These are phyloP conservation scores for Ajuga reptans DNA, from an alignment of 305 asterid species.

Conservation along the genomic window DNA sequence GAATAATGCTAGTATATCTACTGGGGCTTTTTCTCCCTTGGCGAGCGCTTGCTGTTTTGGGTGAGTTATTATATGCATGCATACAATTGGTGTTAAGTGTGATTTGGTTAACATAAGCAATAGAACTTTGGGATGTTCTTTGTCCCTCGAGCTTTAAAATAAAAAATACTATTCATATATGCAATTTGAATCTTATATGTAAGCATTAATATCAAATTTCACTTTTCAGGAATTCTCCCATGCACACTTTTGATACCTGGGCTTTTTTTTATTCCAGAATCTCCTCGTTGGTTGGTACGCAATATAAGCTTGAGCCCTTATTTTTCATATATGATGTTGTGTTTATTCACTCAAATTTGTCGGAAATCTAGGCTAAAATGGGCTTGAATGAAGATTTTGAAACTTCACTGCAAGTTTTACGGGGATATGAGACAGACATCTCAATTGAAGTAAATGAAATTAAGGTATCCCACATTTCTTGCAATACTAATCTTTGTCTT, in stretches of 20 bases:
- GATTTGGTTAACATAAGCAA: too few species aligned
- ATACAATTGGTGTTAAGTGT: too few species aligned
- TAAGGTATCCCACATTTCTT: conserved; percentile 40
- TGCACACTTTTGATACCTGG: conserved; percentile 76
- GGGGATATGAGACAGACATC: conserved; percentile 81
- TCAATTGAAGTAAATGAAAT: conserved; percentile 69
- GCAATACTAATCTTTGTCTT: background rate
- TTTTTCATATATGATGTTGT: conserved; percentile 12
- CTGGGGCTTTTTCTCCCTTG: conserved; percentile 67
- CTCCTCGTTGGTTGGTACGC: conserved; percentile 96
- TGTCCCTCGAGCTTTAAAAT: too few species aligned
- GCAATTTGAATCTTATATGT: conserved; percentile 8
- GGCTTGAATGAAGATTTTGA: conserved; percentile 68
- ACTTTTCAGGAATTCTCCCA: conserved; percentile 56
- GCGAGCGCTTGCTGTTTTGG: conserved; percentile 72
- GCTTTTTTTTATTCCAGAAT: conserved; percentile 78
- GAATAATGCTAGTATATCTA: conserved; percentile 72
- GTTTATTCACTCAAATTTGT: conserved; percentile 9
- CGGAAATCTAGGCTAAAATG: conserved; percentile 58
- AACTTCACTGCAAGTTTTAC: conserved; percentile 74
- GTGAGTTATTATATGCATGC: conserved; percentile 31
- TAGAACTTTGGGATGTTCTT: too few species aligned
- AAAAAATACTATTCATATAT: background rate
- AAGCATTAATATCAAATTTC: background rate
- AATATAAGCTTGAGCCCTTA: conserved; percentile 15